phyloP scores from a whole-genome alignment of 208 protist species.

The Crithidia bombi region DNA sequence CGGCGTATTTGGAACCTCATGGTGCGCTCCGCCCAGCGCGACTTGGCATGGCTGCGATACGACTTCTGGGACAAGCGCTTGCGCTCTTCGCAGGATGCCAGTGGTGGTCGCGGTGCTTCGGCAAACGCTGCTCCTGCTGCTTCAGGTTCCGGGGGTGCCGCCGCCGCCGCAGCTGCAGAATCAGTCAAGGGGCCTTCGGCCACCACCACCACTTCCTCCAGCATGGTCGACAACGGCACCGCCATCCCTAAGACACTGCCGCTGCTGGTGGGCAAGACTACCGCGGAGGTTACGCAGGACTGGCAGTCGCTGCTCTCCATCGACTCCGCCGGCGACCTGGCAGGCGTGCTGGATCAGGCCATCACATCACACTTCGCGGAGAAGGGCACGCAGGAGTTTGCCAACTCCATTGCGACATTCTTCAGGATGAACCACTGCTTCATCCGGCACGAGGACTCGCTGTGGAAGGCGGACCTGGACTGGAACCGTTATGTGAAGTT shows the following conservation, averaged over 20 bases:
- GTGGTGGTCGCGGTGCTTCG: background rate
- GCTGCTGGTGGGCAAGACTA: slow-evolving; percentile 24
- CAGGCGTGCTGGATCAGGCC: slow-evolving; percentile 69
- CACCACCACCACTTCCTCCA: background rate
- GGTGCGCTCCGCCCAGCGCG: slow-evolving; percentile 75
- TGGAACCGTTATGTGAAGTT: slow-evolving; percentile 89
- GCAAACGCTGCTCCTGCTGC: slow-evolving; percentile 5
- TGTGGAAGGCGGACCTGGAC: slow-evolving; percentile 50
- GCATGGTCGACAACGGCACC: slow-evolving; percentile 14
- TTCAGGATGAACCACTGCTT: slow-evolving; percentile 60
- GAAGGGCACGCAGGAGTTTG: slow-evolving; percentile 49
- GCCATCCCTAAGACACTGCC: slow-evolving; percentile 30
- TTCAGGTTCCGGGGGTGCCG: background rate
- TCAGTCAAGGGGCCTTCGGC: background rate
- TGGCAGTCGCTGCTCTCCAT: slow-evolving; percentile 35
- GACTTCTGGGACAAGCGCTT: slow-evolving; percentile 83
- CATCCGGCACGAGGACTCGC: slow-evolving; percentile 42
- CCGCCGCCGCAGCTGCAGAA: background rate
- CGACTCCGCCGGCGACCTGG: slow-evolving; percentile 68
- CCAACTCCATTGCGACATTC: slow-evolving; percentile 49
- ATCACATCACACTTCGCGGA: slow-evolving; percentile 85
- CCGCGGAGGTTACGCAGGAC: slow-evolving; percentile 20
- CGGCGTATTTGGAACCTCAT: slow-evolving; percentile 88
- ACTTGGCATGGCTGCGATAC: slow-evolving; percentile 85
- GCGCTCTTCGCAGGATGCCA: slow-evolving; percentile 9